These are phyloP conservation scores for Penicillium verhagenii DNA, from an alignment of 495 filamentous ascomycete genomes.

Conservation along the genomic window DNA sequence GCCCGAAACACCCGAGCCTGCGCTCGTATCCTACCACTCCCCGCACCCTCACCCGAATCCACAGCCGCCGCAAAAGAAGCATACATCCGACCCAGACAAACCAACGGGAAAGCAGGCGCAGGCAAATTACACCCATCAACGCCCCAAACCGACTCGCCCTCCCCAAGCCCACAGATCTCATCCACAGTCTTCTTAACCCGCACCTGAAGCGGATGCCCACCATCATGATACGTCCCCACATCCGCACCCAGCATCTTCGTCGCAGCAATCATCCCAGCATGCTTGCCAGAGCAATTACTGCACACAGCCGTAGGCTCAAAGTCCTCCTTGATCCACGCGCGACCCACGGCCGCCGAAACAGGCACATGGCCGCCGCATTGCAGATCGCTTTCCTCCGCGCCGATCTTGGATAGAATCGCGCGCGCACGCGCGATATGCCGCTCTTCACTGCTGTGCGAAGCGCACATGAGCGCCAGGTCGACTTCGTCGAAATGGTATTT, in stretches of 20 bases:
- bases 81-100: conserved; percentile 26
- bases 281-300: conserved; percentile 45
- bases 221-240: conserved; percentile 29
- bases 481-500: conserved; percentile 33
- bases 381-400: conserved; percentile 27
- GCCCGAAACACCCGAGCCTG: conserved; percentile 30
- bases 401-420: conserved; percentile 31
- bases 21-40: background rate
- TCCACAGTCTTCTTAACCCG: conserved; percentile 28
- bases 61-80: conserved; percentile 26
- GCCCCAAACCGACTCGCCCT: conserved; percentile 26
- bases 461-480: conserved; percentile 44
- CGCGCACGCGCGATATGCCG: conserved; percentile 31
- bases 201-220: conserved; percentile 29
- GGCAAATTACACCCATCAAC: conserved; percentile 43
- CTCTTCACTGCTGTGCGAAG: conserved; percentile 46
- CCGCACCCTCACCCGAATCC: background rate
- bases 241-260: conserved; percentile 29
- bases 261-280: conserved; percentile 41
- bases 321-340: conserved; percentile 38
- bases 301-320: conserved; percentile 28
- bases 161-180: conserved; percentile 22
- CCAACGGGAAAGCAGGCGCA: conserved; percentile 31
- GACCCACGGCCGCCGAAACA: conserved; percentile 27
- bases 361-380: conserved; percentile 39